Evolutionary conservation across 495 filamentous ascomycete species (phyloP).

Genomic region (Podospora anserina): DNA sequence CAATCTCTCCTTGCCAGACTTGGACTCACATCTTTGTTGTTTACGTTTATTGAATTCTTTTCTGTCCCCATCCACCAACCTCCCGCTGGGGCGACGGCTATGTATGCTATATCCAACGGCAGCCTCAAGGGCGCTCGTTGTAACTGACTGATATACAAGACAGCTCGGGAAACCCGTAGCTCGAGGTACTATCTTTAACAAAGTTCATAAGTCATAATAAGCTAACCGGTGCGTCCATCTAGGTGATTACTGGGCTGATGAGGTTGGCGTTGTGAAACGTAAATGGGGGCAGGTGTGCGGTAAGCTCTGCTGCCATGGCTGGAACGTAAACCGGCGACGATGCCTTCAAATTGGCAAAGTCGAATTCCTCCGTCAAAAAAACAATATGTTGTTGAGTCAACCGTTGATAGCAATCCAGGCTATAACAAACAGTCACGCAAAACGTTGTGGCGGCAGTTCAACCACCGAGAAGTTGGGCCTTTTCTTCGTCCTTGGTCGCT

Average conservation of each 20-base stretch:
- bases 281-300: background rate
- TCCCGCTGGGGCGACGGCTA: background rate
- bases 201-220: background rate
- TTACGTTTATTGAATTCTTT: too few relatives aligned
- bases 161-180: background rate
- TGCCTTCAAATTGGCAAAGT: background rate
- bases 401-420: too few relatives aligned
- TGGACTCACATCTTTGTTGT: too few relatives aligned
- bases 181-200: background rate
- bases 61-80: background rate
- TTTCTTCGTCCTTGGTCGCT: conserved; percentile 18
- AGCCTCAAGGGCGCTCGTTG: too few relatives aligned
- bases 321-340: background rate
- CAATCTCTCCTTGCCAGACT: too few relatives aligned
- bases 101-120: background rate
- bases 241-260: background rate
- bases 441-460: conserved; percentile 4
- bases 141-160: background rate
- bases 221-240: background rate
- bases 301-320: background rate
- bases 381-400: background rate
- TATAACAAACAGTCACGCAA: background rate
- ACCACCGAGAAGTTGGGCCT: conserved; percentile 12
- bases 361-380: background rate
- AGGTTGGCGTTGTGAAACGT: background rate